phyloP scores from a whole-genome alignment of 495 filamentous ascomycete genomes.

The Penicillium flavigenum region DNA sequence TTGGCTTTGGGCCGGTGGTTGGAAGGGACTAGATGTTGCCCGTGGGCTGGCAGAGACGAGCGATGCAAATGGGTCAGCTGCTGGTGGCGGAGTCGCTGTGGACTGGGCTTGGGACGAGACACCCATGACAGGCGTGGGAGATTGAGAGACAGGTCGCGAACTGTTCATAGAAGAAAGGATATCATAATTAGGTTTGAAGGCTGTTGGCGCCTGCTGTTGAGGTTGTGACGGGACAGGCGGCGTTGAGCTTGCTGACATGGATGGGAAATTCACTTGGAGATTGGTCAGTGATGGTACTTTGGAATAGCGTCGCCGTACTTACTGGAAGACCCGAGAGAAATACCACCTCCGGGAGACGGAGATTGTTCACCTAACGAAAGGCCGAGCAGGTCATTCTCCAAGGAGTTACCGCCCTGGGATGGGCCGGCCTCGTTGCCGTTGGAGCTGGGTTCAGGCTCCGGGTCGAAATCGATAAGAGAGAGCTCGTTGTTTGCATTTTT shows the following conservation, averaged over 20 bases:
- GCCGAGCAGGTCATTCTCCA: slow-evolving; percentile 68
- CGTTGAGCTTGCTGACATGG: slow-evolving; percentile 25
- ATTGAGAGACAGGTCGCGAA: slow-evolving; percentile 48
- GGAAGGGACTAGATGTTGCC: slow-evolving; percentile 36
- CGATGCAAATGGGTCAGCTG: slow-evolving; percentile 68
- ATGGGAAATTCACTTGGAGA: slow-evolving; percentile 25
- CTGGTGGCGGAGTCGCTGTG: slow-evolving; percentile 40
- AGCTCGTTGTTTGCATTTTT: slow-evolving; percentile 80
- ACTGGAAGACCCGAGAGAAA: slow-evolving; percentile 75
- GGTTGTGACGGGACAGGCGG: slow-evolving; percentile 31
- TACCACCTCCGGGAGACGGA: slow-evolving; percentile 75
- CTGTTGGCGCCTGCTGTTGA: slow-evolving; percentile 36
- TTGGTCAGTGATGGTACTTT: slow-evolving; percentile 14
- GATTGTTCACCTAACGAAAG: slow-evolving; percentile 61
- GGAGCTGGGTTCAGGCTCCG: slow-evolving; percentile 57
- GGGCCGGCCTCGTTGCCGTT: slow-evolving; percentile 48
- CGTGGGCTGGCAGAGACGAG: slow-evolving; percentile 58
- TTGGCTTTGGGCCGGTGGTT: slow-evolving; percentile 22
- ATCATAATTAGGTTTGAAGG: slow-evolving; percentile 57
- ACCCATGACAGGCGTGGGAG: slow-evolving; percentile 45
- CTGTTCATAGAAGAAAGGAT: slow-evolving; percentile 55
- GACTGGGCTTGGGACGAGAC: slow-evolving; percentile 36
- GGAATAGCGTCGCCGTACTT: slow-evolving; percentile 52
- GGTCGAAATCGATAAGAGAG: slow-evolving; percentile 88
- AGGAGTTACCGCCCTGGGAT: slow-evolving; percentile 39